Base-by-base conservation (phyloP, 306 rosid genomes). In the Lagenaria siceraria region DNA sequence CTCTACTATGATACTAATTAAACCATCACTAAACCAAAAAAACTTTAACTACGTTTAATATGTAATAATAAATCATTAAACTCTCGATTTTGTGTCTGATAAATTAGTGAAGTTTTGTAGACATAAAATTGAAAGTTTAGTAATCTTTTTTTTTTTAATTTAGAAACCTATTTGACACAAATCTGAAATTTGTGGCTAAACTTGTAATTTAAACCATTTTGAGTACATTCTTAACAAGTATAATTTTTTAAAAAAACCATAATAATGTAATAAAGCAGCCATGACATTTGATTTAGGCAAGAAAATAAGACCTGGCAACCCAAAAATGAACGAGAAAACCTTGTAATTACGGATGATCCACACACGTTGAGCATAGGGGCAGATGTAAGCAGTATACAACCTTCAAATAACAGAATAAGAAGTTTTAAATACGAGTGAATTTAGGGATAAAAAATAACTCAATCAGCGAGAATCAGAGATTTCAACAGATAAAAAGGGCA, bases 331-430 rank as follows among this genome's bases (percentile, higher is more conserved):
- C 7, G 43, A 35, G 12, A 54, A 77, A 49, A 91, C 98, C 97
- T 88, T 94, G 49, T 78, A 91, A 66, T 94, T 91, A 77, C 96
- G 86, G 31, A 90, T 58, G 85, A 94, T 90, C 98, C 98, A 94
- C 10, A 38, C 84, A 56, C 97, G 96, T 78, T 94, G 97, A 9
- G 95, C 98, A 86, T 4, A 94, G 15, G 97, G 97, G 77, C 98
- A 94, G 1, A 1, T 0, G 46, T 87, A 90, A 78, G 7, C 68
- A 76, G 42, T 82, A 77, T 90, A 93, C 86, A 93, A 33, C 86
- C 97, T 93, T 85, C 79, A 77, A 42, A 66, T 1, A 2, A 54
- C 27, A 74, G 11, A 21, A 21, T 33, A 55, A 43, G 15, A 59
- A 38, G 12, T 8, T 29, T 8, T 19, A 12, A 21, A 18, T 6